Conservation (phyloP, 768 basidiomycete genomes). For the Calocybe gangraenosa region DNA sequence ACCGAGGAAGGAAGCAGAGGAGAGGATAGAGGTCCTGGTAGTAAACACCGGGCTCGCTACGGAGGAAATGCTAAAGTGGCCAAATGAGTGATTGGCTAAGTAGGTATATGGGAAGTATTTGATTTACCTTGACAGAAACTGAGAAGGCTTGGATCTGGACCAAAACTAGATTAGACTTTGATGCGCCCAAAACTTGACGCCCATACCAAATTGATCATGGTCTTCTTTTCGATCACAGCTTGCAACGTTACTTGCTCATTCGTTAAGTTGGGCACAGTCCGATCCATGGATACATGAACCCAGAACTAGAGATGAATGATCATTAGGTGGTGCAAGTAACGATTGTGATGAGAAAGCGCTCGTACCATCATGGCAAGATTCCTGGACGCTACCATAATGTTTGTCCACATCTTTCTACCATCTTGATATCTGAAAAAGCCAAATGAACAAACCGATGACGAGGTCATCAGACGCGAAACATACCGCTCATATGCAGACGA, state of each 20-base stretch:
- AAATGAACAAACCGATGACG: not conserved
- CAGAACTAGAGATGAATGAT: conserved; percentile 35
- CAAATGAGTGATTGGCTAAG: not conserved
- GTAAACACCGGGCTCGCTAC: conserved; percentile 66
- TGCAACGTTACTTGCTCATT: conserved; percentile 32
- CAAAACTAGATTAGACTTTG: not conserved
- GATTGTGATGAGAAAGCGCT: not conserved
- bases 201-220: conserved; percentile 61
- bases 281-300: conserved; percentile 49
- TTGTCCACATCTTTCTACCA: conserved; percentile 70
- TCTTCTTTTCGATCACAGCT: conserved; percentile 67
- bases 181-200: too few relatives aligned
- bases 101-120: not conserved
- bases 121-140: conserved; percentile 56
- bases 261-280: conserved; percentile 27
- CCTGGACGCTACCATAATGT: conserved; percentile 50
- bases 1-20: conserved; percentile 62
- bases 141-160: conserved; percentile 62
- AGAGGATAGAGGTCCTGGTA: conserved; percentile 73
- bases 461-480: conserved; percentile 13
- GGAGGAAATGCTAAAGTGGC: conserved; percentile 50
- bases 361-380: conserved; percentile 57
- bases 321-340: not conserved
- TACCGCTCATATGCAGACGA: conserved; percentile 68
- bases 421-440: conserved; percentile 52